Conservation (phyloP, 768 basidiomycete genomes). For the Porpolomopsis calyptriformis region DNA sequence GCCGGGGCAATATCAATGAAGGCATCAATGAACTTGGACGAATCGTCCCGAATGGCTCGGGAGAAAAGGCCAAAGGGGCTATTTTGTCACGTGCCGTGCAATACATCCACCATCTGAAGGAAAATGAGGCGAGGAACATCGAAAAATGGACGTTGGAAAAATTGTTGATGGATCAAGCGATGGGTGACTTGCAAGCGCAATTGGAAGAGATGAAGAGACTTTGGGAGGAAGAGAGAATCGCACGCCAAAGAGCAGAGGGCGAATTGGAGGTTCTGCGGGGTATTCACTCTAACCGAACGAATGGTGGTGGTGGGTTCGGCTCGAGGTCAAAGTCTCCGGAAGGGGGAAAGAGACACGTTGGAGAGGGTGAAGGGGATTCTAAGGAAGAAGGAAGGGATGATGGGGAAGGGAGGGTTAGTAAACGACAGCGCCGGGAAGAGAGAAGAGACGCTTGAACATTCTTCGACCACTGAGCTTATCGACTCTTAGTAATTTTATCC, state of each 20-base stretch:
- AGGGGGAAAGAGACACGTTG: not conserved
- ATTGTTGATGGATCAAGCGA: conserved; percentile 83
- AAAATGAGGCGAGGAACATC: conserved; percentile 83
- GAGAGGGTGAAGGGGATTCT: not conserved
- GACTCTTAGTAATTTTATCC: not conserved
- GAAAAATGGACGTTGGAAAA: conserved; percentile 94
- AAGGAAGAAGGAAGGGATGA: not conserved
- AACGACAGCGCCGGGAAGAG: conserved; percentile 4
- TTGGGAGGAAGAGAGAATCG: conserved; percentile 69
- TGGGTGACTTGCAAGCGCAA: conserved; percentile 78
- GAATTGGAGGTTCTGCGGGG: conserved; percentile 44
- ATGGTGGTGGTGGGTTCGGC: not conserved
- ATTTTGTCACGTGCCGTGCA: conserved; percentile 82
- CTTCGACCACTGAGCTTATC: no score
- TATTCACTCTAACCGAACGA: conserved; percentile 1
- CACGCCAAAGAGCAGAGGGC: conserved; percentile 48
- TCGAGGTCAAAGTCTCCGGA: conserved; percentile 4
- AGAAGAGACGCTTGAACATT: not conserved
- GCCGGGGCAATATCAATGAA: conserved; percentile 92
- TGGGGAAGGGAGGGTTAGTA: not conserved
- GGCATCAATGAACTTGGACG: conserved; percentile 88
- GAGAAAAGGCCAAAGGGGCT: conserved; percentile 83
- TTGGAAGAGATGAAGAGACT: conserved; percentile 71
- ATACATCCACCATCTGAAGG: conserved; percentile 86
- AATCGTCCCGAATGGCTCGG: conserved; percentile 79